A percentile compares a stretch with the other conserved stretches of the same genome.
These are phyloP conservation scores for Lagenidium sp. DNA, from an alignment of 352 stramenopile genomes.

Conservation along the genomic window DNA sequence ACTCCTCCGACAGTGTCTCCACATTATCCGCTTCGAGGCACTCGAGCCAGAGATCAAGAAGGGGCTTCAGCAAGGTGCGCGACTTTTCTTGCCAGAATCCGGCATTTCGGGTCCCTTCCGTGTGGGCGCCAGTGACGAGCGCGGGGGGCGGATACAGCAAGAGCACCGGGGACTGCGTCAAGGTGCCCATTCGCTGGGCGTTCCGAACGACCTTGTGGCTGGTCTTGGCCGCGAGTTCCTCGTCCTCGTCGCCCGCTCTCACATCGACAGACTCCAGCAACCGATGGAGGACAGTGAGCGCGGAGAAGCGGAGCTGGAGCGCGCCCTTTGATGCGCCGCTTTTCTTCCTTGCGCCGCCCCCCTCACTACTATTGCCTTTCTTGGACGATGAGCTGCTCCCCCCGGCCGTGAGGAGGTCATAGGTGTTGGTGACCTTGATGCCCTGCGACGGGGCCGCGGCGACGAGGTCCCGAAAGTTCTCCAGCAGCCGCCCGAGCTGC, in stretches of 20 bases:
- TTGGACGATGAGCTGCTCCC: constrained; percentile 2
- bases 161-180: constrained; percentile 23
- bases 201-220: constrained; percentile 1
- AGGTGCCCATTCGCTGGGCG: constrained; percentile 9
- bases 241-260: constrained; percentile 9
- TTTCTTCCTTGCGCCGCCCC: constrained; percentile 21
- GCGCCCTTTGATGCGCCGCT: constrained; percentile 30
- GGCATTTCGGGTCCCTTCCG: constrained; percentile 18
- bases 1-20: constrained; percentile 49
- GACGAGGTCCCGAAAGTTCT: constrained; percentile 77
- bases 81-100: constrained; percentile 72
- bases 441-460: constrained; percentile 49
- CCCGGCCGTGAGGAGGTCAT: constrained; percentile 36
- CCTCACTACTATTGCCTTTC: too few species aligned
- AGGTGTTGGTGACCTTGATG: constrained; percentile 74
- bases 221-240: background rate
- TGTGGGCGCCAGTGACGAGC: constrained; percentile 23
- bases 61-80: constrained; percentile 31
- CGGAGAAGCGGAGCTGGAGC: constrained; percentile 44
- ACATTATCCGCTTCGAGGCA: constrained; percentile 38
- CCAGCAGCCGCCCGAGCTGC: constrained; percentile 48
- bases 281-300: constrained; percentile 56
- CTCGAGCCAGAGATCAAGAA: constrained; percentile 75
- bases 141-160: constrained; percentile 37
- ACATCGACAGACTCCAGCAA: constrained; percentile 44